These are phyloP conservation scores for Pseudogymnoascus pannorum DNA, from an alignment of 2,329 filamentous ascomycete species.

Conservation along the genomic window DNA sequence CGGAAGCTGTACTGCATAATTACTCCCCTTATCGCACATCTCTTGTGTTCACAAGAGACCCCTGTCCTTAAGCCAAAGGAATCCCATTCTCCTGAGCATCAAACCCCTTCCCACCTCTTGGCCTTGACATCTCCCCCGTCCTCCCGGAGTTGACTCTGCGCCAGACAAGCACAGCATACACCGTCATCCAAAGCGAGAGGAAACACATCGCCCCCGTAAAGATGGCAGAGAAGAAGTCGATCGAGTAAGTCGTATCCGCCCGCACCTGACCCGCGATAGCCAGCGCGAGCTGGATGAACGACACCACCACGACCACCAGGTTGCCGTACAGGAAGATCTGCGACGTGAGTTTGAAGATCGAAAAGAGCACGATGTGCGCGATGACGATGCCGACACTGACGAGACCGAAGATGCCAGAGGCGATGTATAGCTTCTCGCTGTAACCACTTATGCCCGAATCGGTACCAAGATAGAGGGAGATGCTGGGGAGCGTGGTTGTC, in stretches of 20 bases:
- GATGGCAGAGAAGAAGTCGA: too few species aligned
- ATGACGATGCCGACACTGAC: not conserved
- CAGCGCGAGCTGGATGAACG: too few species aligned
- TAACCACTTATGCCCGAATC: not conserved
- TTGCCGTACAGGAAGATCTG: not conserved
- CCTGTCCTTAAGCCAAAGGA: not conserved
- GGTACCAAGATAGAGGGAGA: not conserved
- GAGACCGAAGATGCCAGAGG: not conserved
- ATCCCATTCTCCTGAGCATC: not conserved
- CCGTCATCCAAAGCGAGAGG: not conserved
- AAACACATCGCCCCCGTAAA: not conserved
- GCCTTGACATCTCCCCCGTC: not conserved
- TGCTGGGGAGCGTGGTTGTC: not conserved
- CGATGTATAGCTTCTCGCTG: not conserved
- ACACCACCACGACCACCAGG: not conserved
- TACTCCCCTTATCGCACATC: not conserved
- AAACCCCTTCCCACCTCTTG: not conserved
- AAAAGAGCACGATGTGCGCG: not conserved
- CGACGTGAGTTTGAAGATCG: not conserved
- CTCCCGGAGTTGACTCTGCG: not conserved
- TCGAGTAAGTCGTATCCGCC: too few species aligned
- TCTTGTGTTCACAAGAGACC: not conserved
- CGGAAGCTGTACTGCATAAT: not conserved
- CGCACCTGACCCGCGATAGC: too few species aligned
- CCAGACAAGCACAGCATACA: not conserved